A percentile compares a stretch with the other conserved stretches of the same genome.
Evolutionary conservation across 1,284 basidiomycete genomes (phyloP).

Genomic region (Exobasidium cylindrosporum): DNA sequence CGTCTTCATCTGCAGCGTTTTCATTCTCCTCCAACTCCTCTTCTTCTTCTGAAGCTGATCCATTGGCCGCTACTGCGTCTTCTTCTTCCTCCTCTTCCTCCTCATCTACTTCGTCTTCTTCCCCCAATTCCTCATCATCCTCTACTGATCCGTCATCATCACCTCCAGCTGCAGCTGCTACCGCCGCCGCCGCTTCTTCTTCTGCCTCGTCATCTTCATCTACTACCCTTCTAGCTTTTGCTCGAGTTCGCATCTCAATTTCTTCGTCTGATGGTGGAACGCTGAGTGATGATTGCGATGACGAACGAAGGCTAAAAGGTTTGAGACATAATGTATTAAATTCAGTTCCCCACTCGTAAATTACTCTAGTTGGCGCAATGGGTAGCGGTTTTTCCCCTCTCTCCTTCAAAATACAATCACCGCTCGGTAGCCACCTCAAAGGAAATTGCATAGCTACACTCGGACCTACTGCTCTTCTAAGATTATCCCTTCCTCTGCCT

Average conservation of each 20-base stretch:
- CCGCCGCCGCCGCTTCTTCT: slow-evolving; percentile 22
- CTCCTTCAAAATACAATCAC: no score
- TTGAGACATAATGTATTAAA: neutral
- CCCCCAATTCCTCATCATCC: slow-evolving; percentile 11
- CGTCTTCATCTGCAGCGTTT: slow-evolving; percentile 4
- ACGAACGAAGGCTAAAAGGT: neutral
- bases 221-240: slow-evolving; percentile 51
- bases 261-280: slow-evolving; percentile 6
- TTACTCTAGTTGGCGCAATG: no score
- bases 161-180: slow-evolving; percentile 11
- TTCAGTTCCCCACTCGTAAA: neutral
- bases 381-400: no score
- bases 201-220: slow-evolving; percentile 38
- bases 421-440: no score
- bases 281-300: slow-evolving; percentile 4
- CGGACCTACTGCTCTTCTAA: no score
- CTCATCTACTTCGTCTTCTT: slow-evolving; percentile 18
- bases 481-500: no score
- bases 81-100: slow-evolving; percentile 13
- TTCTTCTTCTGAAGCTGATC: neutral
- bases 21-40: neutral
- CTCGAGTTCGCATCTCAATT: slow-evolving; percentile 21
- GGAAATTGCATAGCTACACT: no score
- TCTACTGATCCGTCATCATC: slow-evolving; percentile 7
- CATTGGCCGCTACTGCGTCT: slow-evolving; percentile 2